Base-by-base conservation (phyloP, 2,329 filamentous ascomycete genomes). In the Aspergillus vadensis region DNA sequence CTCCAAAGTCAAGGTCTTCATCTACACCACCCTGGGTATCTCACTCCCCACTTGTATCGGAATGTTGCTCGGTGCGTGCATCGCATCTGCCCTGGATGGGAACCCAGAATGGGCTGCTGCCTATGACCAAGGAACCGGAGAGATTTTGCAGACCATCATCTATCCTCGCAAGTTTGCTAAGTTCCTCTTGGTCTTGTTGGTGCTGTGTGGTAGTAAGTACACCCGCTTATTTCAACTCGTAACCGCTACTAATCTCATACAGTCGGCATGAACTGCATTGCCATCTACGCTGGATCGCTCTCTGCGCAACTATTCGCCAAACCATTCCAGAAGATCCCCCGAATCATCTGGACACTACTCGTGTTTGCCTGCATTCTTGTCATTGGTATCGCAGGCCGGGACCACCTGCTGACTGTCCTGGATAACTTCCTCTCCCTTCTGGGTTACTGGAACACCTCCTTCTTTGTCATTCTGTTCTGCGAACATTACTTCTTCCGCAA, bases 391-490 rank as follows among this genome's bases (percentile, higher is more conserved):
- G 74, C 69, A n/a, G 75, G 76, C 17, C 71, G 74, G 19, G 72
- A 82, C 55, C 64, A 81, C 59, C 75, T 84, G 8, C 73, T 79
- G 50, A 69, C 66, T 1, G 79, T 81, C 43, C 70, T 84, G 1
- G 69, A 81, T 63, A 79, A 83, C 63, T 82, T 84, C 68, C 67
- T 83, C 17, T 76, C 76, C 5, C 71, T 83, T 32, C 71, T 84
- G 5, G 81, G 81, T 6, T 84, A 83, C 69, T 83, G 80, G 80
- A 79, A 77, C 63, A 83, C 80, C 0, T 75, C 74, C 12, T 83
- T 82, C 67, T 80, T 81, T 48, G 75, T 80, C 39, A 80, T 84
- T 63, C 55, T 84, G 5, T 79, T 81, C 57, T 63, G 70, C 36
- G 82, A 84, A 66, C 81, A 84, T 69, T 81, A 79, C 62, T 50